phyloP scores from a whole-genome alignment of 2,329 filamentous ascomycete genomes.

The Aspergillus phoenicis region DNA sequence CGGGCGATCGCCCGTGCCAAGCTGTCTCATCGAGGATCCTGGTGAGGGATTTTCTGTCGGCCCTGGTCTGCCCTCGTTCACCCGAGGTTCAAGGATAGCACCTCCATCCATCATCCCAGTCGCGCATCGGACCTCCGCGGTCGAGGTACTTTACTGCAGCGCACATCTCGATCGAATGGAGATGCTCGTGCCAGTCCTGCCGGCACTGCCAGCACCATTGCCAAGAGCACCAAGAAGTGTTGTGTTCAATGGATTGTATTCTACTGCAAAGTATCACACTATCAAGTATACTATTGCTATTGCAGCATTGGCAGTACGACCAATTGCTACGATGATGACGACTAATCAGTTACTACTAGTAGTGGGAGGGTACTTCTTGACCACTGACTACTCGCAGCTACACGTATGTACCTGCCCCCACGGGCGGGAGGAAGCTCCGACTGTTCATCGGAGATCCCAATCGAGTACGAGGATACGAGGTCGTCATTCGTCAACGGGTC shows the following conservation, averaged over 20 bases:
- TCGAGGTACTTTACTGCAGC: not conserved
- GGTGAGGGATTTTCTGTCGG: conserved; percentile 37
- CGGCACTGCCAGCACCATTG: not conserved
- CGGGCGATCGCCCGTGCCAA: conserved; percentile 37
- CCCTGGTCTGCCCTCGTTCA: not conserved
- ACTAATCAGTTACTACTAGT: too few species aligned
- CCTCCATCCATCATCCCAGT: not conserved
- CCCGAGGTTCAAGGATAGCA: not conserved
- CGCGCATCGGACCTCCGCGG: not conserved
- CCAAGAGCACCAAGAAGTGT: too few species aligned
- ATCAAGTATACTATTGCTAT: too few species aligned
- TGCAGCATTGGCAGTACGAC: too few species aligned
- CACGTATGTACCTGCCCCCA: not conserved
- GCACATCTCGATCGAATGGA: not conserved
- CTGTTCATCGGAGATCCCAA: conserved; percentile 4
- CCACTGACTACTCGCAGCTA: not conserved
- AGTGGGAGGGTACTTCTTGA: too few species aligned
- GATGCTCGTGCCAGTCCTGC: not conserved
- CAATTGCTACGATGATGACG: too few species aligned
- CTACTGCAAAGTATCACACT: too few species aligned
- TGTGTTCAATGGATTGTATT: too few species aligned
- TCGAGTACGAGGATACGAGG: not conserved
- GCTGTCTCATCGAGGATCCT: conserved; percentile 34
- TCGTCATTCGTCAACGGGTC: not conserved
- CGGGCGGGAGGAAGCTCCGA: conserved; percentile 4